Conservation (phyloP, 306 rosid species). For the Dalbergia cochinchinensis region DNA sequence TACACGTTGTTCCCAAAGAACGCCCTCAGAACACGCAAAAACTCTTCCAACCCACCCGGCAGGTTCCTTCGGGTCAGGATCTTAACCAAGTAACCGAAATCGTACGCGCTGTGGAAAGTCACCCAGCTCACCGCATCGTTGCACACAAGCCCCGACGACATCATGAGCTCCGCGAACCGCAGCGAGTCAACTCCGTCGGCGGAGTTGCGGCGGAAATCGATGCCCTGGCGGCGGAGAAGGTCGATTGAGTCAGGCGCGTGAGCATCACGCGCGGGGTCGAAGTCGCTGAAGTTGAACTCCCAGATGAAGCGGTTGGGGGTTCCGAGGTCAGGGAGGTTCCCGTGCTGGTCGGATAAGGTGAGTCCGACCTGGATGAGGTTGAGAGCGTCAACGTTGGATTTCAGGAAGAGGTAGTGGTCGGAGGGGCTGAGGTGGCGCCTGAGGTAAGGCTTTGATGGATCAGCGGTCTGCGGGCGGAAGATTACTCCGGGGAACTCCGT, state of each 20-base stretch:
- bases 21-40: constrained; percentile 46
- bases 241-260: constrained; percentile 72
- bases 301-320: constrained; percentile 56
- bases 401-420: constrained; percentile 65
- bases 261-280: constrained; percentile 56
- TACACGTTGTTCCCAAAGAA: constrained; percentile 70
- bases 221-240: constrained; percentile 71
- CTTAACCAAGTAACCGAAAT: constrained; percentile 76
- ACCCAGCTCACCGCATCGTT: constrained; percentile 72
- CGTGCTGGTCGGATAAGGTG: constrained; percentile 70
- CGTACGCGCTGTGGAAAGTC: constrained; percentile 79
- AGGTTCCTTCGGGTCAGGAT: constrained; percentile 56
- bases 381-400: constrained; percentile 81
- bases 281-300: constrained; percentile 84
- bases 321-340: constrained; percentile 75
- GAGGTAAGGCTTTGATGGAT: constrained; percentile 25
- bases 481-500: constrained; percentile 82
- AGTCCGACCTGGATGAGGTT: constrained; percentile 81
- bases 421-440: constrained; percentile 50
- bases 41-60: constrained; percentile 56
- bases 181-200: constrained; percentile 54
- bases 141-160: constrained; percentile 72
- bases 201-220: constrained; percentile 64
- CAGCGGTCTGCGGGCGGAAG: constrained; percentile 35
- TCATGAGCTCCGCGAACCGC: constrained; percentile 61